These are phyloP conservation scores for Striga hermonthica DNA, from an alignment of 305 asterid genomes.

Conservation along the genomic window DNA sequence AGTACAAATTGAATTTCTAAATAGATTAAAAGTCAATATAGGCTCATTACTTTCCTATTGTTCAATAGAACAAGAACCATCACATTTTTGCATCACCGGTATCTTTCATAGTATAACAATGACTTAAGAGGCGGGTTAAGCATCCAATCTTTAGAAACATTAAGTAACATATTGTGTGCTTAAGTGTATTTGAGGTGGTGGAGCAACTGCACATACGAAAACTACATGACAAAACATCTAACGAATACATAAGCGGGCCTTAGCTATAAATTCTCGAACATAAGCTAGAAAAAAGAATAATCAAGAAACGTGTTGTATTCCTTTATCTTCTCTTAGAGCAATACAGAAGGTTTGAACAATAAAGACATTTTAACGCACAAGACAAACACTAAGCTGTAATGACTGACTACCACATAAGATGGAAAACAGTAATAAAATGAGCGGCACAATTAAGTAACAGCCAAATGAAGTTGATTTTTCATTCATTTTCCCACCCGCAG, in stretches of 20 bases:
- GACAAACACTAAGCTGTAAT: neutral
- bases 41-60: too few relatives aligned
- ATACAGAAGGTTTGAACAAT: slow-evolving; percentile 21
- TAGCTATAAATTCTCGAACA: neutral
- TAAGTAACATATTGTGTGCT: neutral
- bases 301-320: slow-evolving; percentile 20
- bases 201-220: slow-evolving; percentile 4
- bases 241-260: neutral
- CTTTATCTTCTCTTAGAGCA: slow-evolving; percentile 12
- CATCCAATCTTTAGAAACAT: slow-evolving; percentile 17
- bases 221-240: neutral
- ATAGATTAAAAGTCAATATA: too few relatives aligned
- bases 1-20: too few relatives aligned
- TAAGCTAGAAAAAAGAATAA: slow-evolving; percentile 11
- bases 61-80: too few relatives aligned
- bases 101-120: slow-evolving; percentile 21
- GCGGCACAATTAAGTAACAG: neutral
- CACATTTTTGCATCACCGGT: neutral
- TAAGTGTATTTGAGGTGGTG: slow-evolving; percentile 6
- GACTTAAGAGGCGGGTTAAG: slow-evolving; percentile 9
- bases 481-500: slow-evolving; percentile 3
- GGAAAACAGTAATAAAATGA: neutral
- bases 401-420: neutral
- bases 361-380: slow-evolving; percentile 3
- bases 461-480: neutral